A percentile compares a stretch with the other conserved stretches of the same genome.
phyloP scores from a whole-genome alignment of 1,139 yeast genomes.

The Lodderomyces metapsilosis region DNA sequence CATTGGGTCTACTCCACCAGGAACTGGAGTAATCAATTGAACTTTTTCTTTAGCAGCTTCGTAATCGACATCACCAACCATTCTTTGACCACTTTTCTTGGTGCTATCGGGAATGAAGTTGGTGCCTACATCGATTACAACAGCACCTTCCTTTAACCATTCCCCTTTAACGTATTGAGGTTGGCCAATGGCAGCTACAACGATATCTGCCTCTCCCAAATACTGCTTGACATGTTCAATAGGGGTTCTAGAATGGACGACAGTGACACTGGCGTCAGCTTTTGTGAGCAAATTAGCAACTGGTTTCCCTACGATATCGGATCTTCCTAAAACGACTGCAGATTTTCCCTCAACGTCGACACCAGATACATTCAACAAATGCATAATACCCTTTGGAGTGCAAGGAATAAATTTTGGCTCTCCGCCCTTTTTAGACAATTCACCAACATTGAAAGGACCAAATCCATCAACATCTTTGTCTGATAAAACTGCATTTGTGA shows the following conservation, averaged over 20 bases:
- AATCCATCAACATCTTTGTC: constrained; percentile 96
- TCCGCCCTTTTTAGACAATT: constrained; percentile 87
- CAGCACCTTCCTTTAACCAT: constrained; percentile 82
- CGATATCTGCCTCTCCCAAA: constrained; percentile 78
- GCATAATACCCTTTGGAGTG: constrained; percentile 94
- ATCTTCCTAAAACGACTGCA: constrained; percentile 95
- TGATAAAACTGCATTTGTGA: constrained; percentile 75
- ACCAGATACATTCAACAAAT: constrained; percentile 61
- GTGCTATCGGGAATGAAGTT: constrained; percentile 77
- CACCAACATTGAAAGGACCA: constrained; percentile 88
- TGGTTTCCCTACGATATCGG: constrained; percentile 96
- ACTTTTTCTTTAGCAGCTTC: constrained; percentile 66
- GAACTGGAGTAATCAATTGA: constrained; percentile 87
- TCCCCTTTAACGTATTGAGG: constrained; percentile 82
- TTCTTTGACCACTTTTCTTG: constrained; percentile 77
- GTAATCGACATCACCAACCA: constrained; percentile 94
- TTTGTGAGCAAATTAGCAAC: constrained; percentile 78
- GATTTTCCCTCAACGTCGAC: constrained; percentile 69
- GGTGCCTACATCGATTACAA: constrained; percentile 95
- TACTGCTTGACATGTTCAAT: constrained; percentile 53
- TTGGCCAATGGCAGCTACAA: constrained; percentile 88
- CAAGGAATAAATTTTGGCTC: constrained; percentile 86
- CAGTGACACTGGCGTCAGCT: constrained; percentile 84
- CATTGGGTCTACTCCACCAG: constrained; percentile 99
- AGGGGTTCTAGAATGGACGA: constrained; percentile 73